A percentile compares a stretch with the other conserved stretches of the same genome.
Evolutionary conservation across 2,329 filamentous ascomycete genomes (phyloP).

Genomic region (Coniella vitis): DNA sequence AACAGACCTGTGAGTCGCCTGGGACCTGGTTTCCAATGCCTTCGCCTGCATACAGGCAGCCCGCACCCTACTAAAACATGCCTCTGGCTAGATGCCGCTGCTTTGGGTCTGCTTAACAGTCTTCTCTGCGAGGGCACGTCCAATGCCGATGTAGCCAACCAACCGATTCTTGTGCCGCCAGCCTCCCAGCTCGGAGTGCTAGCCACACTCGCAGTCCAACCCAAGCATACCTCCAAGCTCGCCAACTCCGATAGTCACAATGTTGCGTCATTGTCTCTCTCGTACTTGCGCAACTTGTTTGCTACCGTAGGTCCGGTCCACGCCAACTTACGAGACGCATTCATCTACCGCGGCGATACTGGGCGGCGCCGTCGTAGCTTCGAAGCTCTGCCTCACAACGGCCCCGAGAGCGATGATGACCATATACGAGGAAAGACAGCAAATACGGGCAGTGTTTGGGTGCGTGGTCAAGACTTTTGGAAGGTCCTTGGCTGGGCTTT

Average conservation of each 20-base stretch:
- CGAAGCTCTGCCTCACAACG: constrained; percentile 17
- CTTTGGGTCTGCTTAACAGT: constrained; percentile 57
- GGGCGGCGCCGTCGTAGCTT: constrained; percentile 24
- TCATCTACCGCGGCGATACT: constrained; percentile 49
- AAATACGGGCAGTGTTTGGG: constrained; percentile 62
- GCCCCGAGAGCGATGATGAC: constrained; percentile 38
- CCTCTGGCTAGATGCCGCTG: constrained; percentile 36
- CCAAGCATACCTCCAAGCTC: constrained; percentile 67
- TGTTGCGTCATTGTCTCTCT: constrained; percentile 59
- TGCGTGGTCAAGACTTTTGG: constrained; percentile 82
- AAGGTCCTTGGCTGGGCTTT: constrained; percentile 84
- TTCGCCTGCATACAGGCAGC: background rate
- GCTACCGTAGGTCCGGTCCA: constrained; percentile 61
- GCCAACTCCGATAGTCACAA: constrained; percentile 52
- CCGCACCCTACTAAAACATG: background rate
- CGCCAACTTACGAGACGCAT: constrained; percentile 63
- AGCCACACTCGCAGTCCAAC: constrained; percentile 78
- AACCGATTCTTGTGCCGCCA: constrained; percentile 57
- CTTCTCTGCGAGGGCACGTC: constrained; percentile 50
- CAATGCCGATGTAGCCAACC: constrained; percentile 18
- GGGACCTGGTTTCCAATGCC: background rate
- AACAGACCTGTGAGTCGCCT: constrained; percentile 44
- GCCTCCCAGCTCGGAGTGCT: constrained; percentile 69
- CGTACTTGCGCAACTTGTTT: constrained; percentile 63
- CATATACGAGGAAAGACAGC: constrained; percentile 54